A percentile compares a stretch with the other conserved stretches of the same genome.
Evolutionary conservation across 768 basidiomycete genomes (phyloP).

Genomic region (Lepiota subincarnata): DNA sequence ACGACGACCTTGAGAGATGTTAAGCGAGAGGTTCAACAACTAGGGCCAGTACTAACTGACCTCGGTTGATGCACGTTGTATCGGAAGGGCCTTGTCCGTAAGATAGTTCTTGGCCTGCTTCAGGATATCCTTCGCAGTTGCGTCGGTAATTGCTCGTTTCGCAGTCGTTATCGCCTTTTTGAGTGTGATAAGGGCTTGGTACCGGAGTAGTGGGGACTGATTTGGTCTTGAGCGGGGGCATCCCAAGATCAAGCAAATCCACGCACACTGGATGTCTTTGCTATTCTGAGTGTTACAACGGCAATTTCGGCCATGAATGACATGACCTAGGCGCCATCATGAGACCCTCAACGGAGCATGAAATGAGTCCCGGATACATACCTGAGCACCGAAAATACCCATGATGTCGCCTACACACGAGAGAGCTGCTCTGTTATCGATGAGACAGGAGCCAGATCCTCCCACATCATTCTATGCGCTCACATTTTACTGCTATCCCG

Average conservation of each 20-base stretch:
- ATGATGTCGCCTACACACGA: slow-evolving; percentile 89
- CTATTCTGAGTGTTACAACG: slow-evolving; percentile 58
- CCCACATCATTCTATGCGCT: slow-evolving; percentile 23
- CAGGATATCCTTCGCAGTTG: slow-evolving; percentile 70
- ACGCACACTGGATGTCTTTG: slow-evolving; percentile 70
- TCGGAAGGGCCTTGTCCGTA: slow-evolving; percentile 76
- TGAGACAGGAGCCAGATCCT: slow-evolving; percentile 2
- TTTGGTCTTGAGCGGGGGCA: slow-evolving; percentile 2
- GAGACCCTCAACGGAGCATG: background rate
- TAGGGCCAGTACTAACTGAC: slow-evolving; percentile 35
- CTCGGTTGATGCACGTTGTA: slow-evolving; percentile 82
- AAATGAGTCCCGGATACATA: slow-evolving; percentile 28
- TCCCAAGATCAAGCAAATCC: background rate
- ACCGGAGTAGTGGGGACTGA: slow-evolving; percentile 78
- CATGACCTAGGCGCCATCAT: slow-evolving; percentile 66
- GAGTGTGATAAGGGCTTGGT: slow-evolving; percentile 72
- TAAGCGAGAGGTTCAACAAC: slow-evolving; percentile 1
- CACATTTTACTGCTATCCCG: slow-evolving; percentile 67
- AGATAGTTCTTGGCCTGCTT: slow-evolving; percentile 78
- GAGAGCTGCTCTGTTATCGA: slow-evolving; percentile 64
- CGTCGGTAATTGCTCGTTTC: slow-evolving; percentile 80
- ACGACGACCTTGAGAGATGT: slow-evolving; percentile 35
- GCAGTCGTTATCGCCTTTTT: slow-evolving; percentile 78
- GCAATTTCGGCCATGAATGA: slow-evolving; percentile 89
- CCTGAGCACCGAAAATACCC: slow-evolving; percentile 79